These are phyloP conservation scores for Phytophthora lateralis DNA, from an alignment of 352 stramenopile genomes.

Conservation along the genomic window DNA sequence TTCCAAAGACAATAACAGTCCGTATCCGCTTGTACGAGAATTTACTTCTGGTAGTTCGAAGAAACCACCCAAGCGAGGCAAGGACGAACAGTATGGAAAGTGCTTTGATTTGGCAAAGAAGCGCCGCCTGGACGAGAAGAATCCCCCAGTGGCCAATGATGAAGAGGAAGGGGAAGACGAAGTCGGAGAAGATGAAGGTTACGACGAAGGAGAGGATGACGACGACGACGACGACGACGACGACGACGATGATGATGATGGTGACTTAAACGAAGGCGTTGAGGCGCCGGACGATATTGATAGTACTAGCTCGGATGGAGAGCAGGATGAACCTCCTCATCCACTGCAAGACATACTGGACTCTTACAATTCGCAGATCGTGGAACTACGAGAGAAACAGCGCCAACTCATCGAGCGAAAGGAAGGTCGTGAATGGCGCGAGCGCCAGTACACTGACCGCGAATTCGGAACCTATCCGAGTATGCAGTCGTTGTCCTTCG, in stretches of 20 bases:
- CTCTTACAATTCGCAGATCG: constrained; percentile 46
- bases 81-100: constrained; percentile 43
- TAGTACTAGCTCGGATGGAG: constrained; percentile 24
- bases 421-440: constrained; percentile 51
- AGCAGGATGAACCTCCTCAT: constrained; percentile 26
- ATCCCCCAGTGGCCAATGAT: constrained; percentile 12
- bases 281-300: constrained; percentile 15
- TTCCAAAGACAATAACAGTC: constrained; percentile 16
- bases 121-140: constrained; percentile 22
- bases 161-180: constrained; percentile 33
- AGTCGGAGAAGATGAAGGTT: constrained; percentile 28
- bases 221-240: constrained; percentile 7
- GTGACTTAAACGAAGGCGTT: constrained; percentile 32
- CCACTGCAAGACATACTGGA: constrained; percentile 37
- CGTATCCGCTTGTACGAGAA: constrained; percentile 2
- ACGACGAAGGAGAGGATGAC: constrained; percentile 27
- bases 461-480: constrained; percentile 18
- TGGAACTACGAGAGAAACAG: constrained; percentile 49
- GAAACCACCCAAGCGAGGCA: constrained; percentile 32
- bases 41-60: constrained; percentile 12
- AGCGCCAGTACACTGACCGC: constrained; percentile 15
- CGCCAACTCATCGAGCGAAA: constrained; percentile 55
- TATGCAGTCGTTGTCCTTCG: constrained; percentile 8
- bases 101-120: constrained; percentile 38
- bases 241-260: constrained; percentile 3